A percentile compares a stretch with the other conserved stretches of the same genome.
Conservation (phyloP, 768 basidiomycete species). For the Tulasnella sp. region DNA sequence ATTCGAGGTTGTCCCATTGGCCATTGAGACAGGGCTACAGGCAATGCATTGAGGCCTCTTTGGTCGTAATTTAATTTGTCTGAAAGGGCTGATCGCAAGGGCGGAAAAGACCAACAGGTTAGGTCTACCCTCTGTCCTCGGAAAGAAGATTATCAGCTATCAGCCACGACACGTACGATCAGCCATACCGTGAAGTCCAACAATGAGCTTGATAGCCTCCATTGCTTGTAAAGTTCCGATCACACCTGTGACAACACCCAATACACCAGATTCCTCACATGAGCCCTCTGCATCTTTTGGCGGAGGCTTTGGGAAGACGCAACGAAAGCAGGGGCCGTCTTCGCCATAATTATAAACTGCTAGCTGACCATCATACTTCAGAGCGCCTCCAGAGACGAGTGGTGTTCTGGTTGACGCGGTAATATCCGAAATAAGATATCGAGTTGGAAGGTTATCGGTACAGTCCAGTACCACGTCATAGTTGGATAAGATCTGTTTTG, state of each 20-base stretch:
- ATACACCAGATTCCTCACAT: slow-evolving; percentile 80
- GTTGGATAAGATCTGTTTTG: slow-evolving; percentile 40
- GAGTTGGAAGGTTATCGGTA: slow-evolving; percentile 84
- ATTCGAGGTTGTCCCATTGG: slow-evolving; percentile 33
- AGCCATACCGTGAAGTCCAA: slow-evolving; percentile 46
- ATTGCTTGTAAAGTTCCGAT: slow-evolving; percentile 84
- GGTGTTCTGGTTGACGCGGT: slow-evolving; percentile 63
- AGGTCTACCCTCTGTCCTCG: slow-evolving; percentile 26
- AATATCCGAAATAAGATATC: slow-evolving; percentile 85
- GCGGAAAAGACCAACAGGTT: slow-evolving; percentile 65
- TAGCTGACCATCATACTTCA: slow-evolving; percentile 70
- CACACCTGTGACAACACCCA: slow-evolving; percentile 79
- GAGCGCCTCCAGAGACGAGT: slow-evolving; percentile 87
- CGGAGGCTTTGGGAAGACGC: slow-evolving; percentile 77
- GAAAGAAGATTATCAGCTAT: not conserved
- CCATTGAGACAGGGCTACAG: slow-evolving; percentile 46
- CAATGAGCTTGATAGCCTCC: slow-evolving; percentile 70
- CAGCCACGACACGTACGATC: not conserved
- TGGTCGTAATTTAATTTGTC: slow-evolving; percentile 66
- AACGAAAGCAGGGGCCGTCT: slow-evolving; percentile 83
- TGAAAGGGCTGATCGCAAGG: slow-evolving; percentile 54
- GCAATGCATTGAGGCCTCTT: slow-evolving; percentile 59
- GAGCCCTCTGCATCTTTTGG: slow-evolving; percentile 48
- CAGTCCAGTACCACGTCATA: slow-evolving; percentile 84
- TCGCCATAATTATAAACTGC: slow-evolving; percentile 51